A percentile compares a stretch with the other conserved stretches of the same genome.
phyloP scores from a whole-genome alignment of 2,329 filamentous ascomycete species.

The Zymoseptoria tritici region DNA sequence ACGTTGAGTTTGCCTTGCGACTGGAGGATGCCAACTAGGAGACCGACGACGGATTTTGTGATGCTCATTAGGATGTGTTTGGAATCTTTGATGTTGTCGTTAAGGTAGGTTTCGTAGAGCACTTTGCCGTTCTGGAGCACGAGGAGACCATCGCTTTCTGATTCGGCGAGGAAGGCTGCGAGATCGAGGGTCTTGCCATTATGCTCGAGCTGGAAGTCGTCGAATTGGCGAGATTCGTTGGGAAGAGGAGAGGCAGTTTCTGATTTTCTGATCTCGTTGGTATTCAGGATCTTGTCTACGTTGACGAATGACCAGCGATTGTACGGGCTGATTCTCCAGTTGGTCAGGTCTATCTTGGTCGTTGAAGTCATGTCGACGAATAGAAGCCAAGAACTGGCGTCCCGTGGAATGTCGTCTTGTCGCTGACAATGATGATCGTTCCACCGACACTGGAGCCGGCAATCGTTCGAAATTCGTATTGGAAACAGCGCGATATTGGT shows the following conservation, averaged over 20 bases:
- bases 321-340: constrained; percentile 18
- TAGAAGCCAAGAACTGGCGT: too few species aligned
- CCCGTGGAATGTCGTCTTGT: too few species aligned
- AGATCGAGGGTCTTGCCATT: constrained; percentile 10
- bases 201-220: constrained; percentile 10
- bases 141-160: constrained; percentile 18
- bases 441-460: too few species aligned
- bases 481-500: too few species aligned
- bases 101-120: constrained; percentile 15
- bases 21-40: constrained; percentile 17
- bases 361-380: background rate
- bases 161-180: constrained; percentile 6
- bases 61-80: constrained; percentile 23
- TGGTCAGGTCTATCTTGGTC: constrained; percentile 9
- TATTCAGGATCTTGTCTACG: constrained; percentile 16
- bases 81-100: constrained; percentile 12
- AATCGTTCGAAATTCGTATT: too few species aligned
- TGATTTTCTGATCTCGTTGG: constrained; percentile 10
- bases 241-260: background rate
- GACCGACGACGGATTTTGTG: constrained; percentile 19
- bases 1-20: constrained; percentile 14
- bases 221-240: background rate
- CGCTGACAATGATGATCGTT: too few species aligned
- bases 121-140: constrained; percentile 18
- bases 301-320: constrained; percentile 19